These are phyloP conservation scores for Fusarium ambrosium DNA, from an alignment of 2,329 filamentous ascomycete genomes.

Conservation along the genomic window DNA sequence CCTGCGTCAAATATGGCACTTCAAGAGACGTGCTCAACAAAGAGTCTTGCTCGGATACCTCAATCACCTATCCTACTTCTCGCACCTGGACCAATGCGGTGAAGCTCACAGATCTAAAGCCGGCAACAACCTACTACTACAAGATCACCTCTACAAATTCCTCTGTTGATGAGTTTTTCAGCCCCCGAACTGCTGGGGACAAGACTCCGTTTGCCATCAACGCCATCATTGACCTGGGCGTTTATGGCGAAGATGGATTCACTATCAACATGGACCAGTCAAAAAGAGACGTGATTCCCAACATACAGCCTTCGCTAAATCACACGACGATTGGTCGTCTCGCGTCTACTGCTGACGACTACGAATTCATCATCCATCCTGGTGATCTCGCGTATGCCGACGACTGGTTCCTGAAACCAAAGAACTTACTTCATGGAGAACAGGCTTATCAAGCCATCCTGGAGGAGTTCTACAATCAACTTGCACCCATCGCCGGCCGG, in stretches of 20 bases:
- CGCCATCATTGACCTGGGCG: slow-evolving; percentile 30
- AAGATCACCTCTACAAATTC: slow-evolving; percentile 20
- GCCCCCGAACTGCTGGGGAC: slow-evolving; percentile 20
- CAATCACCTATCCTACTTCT: slow-evolving; percentile 29
- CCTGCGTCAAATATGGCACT: slow-evolving; percentile 23
- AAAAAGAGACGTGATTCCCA: slow-evolving; percentile 20
- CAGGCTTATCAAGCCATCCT: slow-evolving; percentile 28
- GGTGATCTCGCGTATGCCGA: not conserved
- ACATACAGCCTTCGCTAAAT: slow-evolving; percentile 19
- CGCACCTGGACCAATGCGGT: slow-evolving; percentile 27
- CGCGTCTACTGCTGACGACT: slow-evolving; percentile 20
- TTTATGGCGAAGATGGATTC: slow-evolving; percentile 28
- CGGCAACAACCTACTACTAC: slow-evolving; percentile 28
- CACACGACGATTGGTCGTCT: slow-evolving; percentile 30
- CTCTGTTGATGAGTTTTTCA: slow-evolving; percentile 10
- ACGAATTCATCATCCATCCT: slow-evolving; percentile 25
- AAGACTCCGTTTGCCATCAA: slow-evolving; percentile 26
- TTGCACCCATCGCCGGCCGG: slow-evolving; percentile 10
- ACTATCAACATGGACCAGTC: slow-evolving; percentile 25
- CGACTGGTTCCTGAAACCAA: slow-evolving; percentile 5
- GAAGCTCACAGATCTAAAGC: not conserved
- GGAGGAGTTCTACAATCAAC: slow-evolving; percentile 23
- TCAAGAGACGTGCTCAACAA: slow-evolving; percentile 8
- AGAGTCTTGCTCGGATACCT: slow-evolving; percentile 21
- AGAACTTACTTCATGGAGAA: slow-evolving; percentile 23